Conservation (phyloP, 2,329 filamentous ascomycete species). For the Diaporthe sp. region DNA sequence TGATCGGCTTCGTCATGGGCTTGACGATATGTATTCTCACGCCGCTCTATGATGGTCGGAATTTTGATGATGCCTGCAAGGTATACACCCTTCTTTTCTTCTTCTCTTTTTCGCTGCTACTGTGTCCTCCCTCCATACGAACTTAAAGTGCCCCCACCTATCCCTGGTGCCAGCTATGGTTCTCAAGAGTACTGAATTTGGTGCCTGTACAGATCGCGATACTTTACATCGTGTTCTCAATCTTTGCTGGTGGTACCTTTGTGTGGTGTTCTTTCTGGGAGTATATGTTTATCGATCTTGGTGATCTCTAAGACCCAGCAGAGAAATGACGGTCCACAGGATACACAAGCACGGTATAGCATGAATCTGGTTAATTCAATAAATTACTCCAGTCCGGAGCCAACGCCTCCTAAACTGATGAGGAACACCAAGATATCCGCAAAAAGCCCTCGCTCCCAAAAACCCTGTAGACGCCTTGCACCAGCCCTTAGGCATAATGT, state of each 20-base stretch:
- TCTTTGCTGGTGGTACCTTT: constrained; percentile 42
- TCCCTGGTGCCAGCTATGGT: neutral
- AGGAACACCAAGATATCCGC: neutral
- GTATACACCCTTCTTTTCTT: neutral
- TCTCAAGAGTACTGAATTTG: neutral
- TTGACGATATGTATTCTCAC: constrained; percentile 1
- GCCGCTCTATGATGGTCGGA: constrained; percentile 10
- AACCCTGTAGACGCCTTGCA: constrained; percentile 9
- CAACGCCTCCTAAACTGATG: neutral
- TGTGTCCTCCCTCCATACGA: neutral
- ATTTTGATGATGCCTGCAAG: neutral
- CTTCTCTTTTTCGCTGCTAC: too few species aligned
- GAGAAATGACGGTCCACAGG: neutral
- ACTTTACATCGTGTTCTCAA: constrained; percentile 32
- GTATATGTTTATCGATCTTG: constrained; percentile 46
- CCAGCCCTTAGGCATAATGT: constrained; percentile 12
- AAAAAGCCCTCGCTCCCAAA: neutral
- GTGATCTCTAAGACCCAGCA: neutral
- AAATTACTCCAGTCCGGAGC: neutral
- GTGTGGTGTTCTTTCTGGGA: constrained; percentile 50
- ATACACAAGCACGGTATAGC: neutral
- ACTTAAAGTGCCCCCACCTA: neutral
- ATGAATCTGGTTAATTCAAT: neutral
- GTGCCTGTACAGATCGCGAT: neutral
- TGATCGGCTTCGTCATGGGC: constrained; percentile 44